phyloP scores from a whole-genome alignment of 2,329 filamentous ascomycete species.

The Curvularia verruculosa region DNA sequence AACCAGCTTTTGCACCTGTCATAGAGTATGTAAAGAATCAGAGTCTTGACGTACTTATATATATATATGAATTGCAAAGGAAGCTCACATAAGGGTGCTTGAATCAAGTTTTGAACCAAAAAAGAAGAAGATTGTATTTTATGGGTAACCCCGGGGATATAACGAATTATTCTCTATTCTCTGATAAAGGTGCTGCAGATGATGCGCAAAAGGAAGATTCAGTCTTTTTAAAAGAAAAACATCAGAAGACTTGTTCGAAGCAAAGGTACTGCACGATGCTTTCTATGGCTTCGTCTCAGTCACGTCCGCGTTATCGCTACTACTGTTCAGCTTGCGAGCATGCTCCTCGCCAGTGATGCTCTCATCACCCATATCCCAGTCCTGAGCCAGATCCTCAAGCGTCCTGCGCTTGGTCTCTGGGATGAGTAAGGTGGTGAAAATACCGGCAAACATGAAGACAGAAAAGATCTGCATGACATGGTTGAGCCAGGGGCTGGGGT shows the following conservation, averaged over 20 bases:
- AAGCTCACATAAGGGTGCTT: too few relatives aligned
- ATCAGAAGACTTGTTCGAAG: background rate
- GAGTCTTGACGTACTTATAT: too few relatives aligned
- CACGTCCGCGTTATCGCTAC: conserved; percentile 28
- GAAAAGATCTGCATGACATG: conserved; percentile 79
- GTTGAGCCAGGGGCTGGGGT: conserved; percentile 68
- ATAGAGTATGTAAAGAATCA: too few relatives aligned
- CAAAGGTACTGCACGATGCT: background rate
- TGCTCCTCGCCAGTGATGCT: conserved; percentile 37
- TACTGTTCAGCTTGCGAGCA: conserved; percentile 27
- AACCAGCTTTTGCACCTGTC: too few relatives aligned
- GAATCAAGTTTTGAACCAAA: too few relatives aligned
- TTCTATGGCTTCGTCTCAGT: conserved; percentile 16
- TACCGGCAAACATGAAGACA: conserved; percentile 77
- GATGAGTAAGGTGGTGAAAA: conserved; percentile 70
- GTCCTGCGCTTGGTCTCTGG: conserved; percentile 79
- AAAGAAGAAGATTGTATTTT: too few relatives aligned
- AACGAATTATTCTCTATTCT: too few relatives aligned
- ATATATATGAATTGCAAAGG: too few relatives aligned
- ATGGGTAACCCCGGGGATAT: too few relatives aligned
- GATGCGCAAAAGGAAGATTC: too few relatives aligned
- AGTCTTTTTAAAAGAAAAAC: too few relatives aligned
- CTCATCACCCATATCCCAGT: conserved; percentile 46
- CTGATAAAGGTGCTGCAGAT: too few relatives aligned
- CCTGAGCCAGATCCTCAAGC: conserved; percentile 68